Conservation (phyloP, 2,329 filamentous ascomycete species). For the Colletotrichum ledebouriae region DNA sequence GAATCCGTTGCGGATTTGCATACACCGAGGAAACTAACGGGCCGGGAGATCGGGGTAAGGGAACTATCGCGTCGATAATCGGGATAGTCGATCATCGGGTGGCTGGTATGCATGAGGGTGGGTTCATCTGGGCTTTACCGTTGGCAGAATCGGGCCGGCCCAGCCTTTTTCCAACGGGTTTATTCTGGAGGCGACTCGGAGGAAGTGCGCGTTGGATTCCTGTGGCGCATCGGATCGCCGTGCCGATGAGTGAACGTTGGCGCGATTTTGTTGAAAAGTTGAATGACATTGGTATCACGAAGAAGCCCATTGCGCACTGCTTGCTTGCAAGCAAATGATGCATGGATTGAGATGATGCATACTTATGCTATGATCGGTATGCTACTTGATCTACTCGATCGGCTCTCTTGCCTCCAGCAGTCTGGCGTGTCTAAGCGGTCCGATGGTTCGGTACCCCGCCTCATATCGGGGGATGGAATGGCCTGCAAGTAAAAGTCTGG, state of each 20-base stretch:
- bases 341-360: not conserved
- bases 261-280: too few relatives aligned
- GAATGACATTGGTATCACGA: not conserved
- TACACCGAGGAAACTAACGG: too few relatives aligned
- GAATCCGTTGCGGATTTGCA: too few relatives aligned
- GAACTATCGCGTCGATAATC: too few relatives aligned
- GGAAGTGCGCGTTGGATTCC: not conserved
- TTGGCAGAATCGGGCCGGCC: too few relatives aligned
- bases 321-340: not conserved
- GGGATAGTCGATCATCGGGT: too few relatives aligned
- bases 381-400: constrained; percentile 30
- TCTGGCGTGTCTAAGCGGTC: constrained; percentile 19
- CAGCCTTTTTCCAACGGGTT: too few relatives aligned
- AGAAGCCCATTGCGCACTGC: not conserved
- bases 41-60: too few relatives aligned
- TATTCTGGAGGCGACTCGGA: too few relatives aligned
- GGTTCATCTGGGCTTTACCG: too few relatives aligned
- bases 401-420: constrained; percentile 19
- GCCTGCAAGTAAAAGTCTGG: constrained; percentile 38
- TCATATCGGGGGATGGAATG: constrained; percentile 30
- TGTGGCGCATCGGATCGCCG: not conserved
- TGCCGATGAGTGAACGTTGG: not conserved
- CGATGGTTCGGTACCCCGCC: constrained; percentile 15
- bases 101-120: too few relatives aligned
- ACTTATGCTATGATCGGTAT: constrained; percentile 30